Conservation (phyloP, 176 grass and related monocot species). For the Carex parvula region DNA sequence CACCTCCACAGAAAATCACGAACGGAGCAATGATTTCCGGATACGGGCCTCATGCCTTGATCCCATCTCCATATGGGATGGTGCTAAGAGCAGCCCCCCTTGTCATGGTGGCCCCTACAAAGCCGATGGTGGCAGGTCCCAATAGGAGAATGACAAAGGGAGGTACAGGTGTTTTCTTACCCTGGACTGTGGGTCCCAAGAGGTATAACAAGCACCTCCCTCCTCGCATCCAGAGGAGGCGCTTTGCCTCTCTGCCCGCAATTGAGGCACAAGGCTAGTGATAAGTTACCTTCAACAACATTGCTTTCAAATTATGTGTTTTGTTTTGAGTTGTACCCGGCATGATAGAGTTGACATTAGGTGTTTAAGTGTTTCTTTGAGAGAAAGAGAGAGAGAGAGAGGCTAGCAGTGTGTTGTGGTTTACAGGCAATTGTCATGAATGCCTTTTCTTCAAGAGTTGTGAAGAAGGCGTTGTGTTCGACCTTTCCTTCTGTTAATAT, state of each 20-base stretch:
- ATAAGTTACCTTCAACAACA: background rate
- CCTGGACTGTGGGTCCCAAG: slow-evolving; percentile 89
- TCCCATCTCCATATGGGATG: slow-evolving; percentile 71
- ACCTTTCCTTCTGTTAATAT: slow-evolving; percentile 29
- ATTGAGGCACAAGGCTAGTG: slow-evolving; percentile 62
- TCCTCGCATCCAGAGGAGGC: slow-evolving; percentile 94
- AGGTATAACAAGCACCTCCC: slow-evolving; percentile 90
- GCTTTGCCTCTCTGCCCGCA: slow-evolving; percentile 61
- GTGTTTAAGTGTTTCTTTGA: slow-evolving; percentile 15
- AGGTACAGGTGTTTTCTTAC: slow-evolving; percentile 95
- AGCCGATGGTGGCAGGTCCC: slow-evolving; percentile 50
- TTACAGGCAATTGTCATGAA: slow-evolving; percentile 27
- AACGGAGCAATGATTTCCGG: slow-evolving; percentile 34
- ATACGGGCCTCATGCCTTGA: slow-evolving; percentile 55
- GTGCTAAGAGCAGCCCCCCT: slow-evolving; percentile 61
- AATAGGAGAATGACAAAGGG: slow-evolving; percentile 55
- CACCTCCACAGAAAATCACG: slow-evolving; percentile 33
- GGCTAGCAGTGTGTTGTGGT: background rate
- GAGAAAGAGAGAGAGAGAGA: background rate
- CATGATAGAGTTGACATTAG: slow-evolving; percentile 27
- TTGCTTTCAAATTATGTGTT: slow-evolving; percentile 19
- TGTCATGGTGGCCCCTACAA: slow-evolving; percentile 52
- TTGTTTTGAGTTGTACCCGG: slow-evolving; percentile 16
- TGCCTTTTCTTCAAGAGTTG: background rate
- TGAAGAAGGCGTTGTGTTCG: slow-evolving; percentile 9